Evolutionary conservation across 306 rosid species (phyloP), one percentile per base, ranked within the genome.

Genomic region (Quercus bicolor): DNA sequence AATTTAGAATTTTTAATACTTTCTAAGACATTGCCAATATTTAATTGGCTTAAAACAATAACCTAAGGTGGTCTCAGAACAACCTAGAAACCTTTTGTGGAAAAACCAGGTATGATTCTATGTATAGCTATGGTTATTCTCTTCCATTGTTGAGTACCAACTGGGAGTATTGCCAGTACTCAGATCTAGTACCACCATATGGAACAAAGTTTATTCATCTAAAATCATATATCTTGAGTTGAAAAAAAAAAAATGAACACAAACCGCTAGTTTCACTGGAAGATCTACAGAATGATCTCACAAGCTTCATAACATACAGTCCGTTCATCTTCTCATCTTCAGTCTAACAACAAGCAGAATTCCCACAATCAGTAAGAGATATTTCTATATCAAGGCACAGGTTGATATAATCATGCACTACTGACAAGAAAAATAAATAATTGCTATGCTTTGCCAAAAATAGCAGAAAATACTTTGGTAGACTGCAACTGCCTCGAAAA

Each of bases 311-410:
- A 64, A 91, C 87, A 87, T 88, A 87, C 29, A 94, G 87, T 37
- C 98, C 97, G 6, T 85, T 93, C 82, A 91, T 83, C 87, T 92
- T 94, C 83, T 92, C 93, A 62, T 94, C 97, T 74, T 80, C 97
- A 68, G 82, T 85, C 98, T 94, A 82, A 20, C 60, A 88, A 77
- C 7, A 71, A 79, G 76, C 33, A 48, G 76, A 78, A 70, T 78
- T 48, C 48, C 40, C 33, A 54, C 56, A 34, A 77, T 72, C 11
- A 40, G 54, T 10, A 60, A 80, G 37, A 65, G 16, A 61, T 24
- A 48, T 77, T 68, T 81, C 21, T 75, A 79, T 45, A 51, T 2
- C 18, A 0, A 33, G 66, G 60, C 72, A 62, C 12, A 3, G 15
- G 21, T 34, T 69, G 80, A 14, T 6, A 59, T 10, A 59, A 59